phyloP scores from a whole-genome alignment of 202 grass and related monocot species.

The Tripidium arundinaceum region DNA sequence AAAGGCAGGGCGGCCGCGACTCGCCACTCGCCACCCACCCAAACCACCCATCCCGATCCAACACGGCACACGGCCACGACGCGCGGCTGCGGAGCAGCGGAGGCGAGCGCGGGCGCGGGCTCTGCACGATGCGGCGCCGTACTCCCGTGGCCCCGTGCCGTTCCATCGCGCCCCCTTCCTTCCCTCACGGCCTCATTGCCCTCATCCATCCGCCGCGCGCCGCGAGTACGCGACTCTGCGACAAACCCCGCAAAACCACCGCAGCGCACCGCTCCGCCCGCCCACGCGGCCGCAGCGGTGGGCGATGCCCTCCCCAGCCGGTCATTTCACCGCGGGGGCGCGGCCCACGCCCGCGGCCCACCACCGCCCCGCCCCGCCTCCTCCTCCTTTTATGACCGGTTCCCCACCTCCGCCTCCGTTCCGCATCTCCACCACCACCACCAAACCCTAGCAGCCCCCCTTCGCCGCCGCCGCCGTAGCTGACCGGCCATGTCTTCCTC shows the following conservation, averaged over 20 bases:
- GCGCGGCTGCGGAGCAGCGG: slow-evolving; percentile 19
- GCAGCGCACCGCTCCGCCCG: slow-evolving; percentile 39
- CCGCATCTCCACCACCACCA: slow-evolving; percentile 20
- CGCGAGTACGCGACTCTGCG: slow-evolving; percentile 5
- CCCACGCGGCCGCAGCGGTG: slow-evolving; percentile 41
- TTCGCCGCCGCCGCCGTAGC: not conserved
- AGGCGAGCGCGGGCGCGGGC: not conserved
- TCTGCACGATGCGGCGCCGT: slow-evolving; percentile 21
- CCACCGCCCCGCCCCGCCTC: slow-evolving; percentile 40
- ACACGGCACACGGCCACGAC: slow-evolving; percentile 47
- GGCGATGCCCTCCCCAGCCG: slow-evolving; percentile 37
- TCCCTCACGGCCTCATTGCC: not conserved
- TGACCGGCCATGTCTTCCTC: slow-evolving; percentile 34
- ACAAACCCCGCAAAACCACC: slow-evolving; percentile 48
- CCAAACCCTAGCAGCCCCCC: slow-evolving; percentile 31
- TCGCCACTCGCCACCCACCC: not conserved
- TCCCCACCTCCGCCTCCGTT: slow-evolving; percentile 38
- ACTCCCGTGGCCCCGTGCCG: not conserved
- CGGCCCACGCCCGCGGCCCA: slow-evolving; percentile 47
- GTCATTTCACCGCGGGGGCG: slow-evolving; percentile 54
- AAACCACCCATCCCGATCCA: slow-evolving; percentile 3
- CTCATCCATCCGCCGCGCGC: slow-evolving; percentile 16
- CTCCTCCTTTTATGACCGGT: slow-evolving; percentile 63
- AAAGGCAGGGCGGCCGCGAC: not conserved
- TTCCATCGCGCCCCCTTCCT: not conserved